phyloP scores from a whole-genome alignment of 805 yeast genomes.

The Starmera amethionina region DNA sequence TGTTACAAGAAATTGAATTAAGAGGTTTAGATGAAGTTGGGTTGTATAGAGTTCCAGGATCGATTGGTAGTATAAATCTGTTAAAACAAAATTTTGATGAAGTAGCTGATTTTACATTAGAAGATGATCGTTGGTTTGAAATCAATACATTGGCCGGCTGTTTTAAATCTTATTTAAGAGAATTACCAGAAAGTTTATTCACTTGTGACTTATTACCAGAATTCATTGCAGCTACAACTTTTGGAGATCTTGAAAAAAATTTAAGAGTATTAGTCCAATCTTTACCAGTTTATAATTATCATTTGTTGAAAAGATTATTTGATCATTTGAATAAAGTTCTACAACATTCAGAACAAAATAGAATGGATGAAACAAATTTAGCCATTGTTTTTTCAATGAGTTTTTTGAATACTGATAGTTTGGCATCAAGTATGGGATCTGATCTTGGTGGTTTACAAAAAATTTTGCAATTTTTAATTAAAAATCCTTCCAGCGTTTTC shows the following conservation, averaged over 20 bases:
- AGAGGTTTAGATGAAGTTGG: constrained; percentile 90
- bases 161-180: constrained; percentile 75
- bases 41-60: constrained; percentile 67
- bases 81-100: constrained; percentile 46
- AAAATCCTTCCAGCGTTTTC: constrained; percentile 25
- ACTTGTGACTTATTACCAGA: constrained; percentile 55
- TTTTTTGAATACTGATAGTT: constrained; percentile 35
- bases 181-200: constrained; percentile 76
- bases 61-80: constrained; percentile 45
- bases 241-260: constrained; percentile 22
- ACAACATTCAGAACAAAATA: constrained; percentile 55
- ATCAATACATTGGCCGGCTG: constrained; percentile 84
- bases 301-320: constrained; percentile 55
- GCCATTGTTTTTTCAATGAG: constrained; percentile 82
- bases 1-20: constrained; percentile 71
- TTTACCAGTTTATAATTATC: constrained; percentile 60
- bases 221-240: constrained; percentile 33
- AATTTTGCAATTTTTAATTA: constrained; percentile 39
- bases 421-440: constrained; percentile 35
- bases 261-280: constrained; percentile 24
- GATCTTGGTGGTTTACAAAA: constrained; percentile 45
- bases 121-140: constrained; percentile 59
- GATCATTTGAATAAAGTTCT: constrained; percentile 64
- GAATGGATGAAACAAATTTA: constrained; percentile 82
- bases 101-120: constrained; percentile 34